A percentile compares a stretch with the other conserved stretches of the same genome.
Conservation (phyloP, 75 land plant genomes). For the Sequoiadendron giganteum region DNA sequence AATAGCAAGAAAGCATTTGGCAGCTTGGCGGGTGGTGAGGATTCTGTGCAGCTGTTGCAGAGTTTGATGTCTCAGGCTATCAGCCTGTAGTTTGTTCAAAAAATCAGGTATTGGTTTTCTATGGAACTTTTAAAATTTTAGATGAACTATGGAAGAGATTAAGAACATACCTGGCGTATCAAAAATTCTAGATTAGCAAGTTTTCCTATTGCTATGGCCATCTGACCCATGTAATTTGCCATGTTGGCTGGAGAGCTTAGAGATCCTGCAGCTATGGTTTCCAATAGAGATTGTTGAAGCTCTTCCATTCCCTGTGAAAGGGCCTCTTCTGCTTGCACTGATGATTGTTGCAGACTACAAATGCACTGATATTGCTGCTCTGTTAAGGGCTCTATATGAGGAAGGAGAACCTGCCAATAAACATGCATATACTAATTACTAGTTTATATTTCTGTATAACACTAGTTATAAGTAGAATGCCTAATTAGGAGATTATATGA, state of each 20-base stretch:
- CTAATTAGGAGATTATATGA: not conserved
- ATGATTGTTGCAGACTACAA: slow-evolving; percentile 62
- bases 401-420: slow-evolving; percentile 38
- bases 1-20: slow-evolving; percentile 70
- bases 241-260: slow-evolving; percentile 31
- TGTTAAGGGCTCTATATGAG: slow-evolving; percentile 68
- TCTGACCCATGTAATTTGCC: slow-evolving; percentile 41
- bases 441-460: not conserved
- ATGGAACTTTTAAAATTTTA: not conserved
- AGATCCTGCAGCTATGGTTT: slow-evolving; percentile 53
- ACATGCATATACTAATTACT: not conserved
- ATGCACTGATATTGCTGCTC: slow-evolving; percentile 73
- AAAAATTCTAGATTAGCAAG: slow-evolving; percentile 37
- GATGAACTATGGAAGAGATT: not conserved
- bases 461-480: too few species aligned
- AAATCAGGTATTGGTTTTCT: not conserved
- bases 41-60: slow-evolving; percentile 64
- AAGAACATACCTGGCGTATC: slow-evolving; percentile 32
- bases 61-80: slow-evolving; percentile 80
- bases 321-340: slow-evolving; percentile 80
- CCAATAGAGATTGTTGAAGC: slow-evolving; percentile 61
- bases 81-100: slow-evolving; percentile 44
- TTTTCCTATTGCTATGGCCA: slow-evolving; percentile 45
- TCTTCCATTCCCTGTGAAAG: slow-evolving; percentile 74
- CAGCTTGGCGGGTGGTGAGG: slow-evolving; percentile 70